Conservation (phyloP, 495 filamentous ascomycete genomes). For the Annulohypoxylon stygium region DNA sequence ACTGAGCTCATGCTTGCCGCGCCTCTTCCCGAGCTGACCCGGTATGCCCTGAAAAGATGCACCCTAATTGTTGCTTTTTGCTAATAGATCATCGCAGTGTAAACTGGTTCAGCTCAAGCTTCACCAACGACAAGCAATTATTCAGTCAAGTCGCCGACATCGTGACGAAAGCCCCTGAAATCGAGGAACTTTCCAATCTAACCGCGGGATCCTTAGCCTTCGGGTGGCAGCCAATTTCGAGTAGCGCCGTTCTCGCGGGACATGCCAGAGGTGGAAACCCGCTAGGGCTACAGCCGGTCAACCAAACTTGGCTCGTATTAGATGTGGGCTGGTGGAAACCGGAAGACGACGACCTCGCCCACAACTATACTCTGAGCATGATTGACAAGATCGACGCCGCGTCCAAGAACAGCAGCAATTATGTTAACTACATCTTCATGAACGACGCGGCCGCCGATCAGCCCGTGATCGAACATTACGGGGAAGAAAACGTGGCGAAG, state of each 20-base stretch:
- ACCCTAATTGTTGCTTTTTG: background rate
- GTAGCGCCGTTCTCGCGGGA: constrained; percentile 41
- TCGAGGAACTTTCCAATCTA: constrained; percentile 39
- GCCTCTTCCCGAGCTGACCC: constrained; percentile 34
- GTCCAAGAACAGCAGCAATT: constrained; percentile 36
- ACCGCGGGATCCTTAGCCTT: constrained; percentile 49
- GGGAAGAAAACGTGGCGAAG: constrained; percentile 45
- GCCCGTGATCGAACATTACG: constrained; percentile 46
- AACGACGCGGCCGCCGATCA: constrained; percentile 46
- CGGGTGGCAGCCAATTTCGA: constrained; percentile 48
- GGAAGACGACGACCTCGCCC: constrained; percentile 40
- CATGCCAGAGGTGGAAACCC: constrained; percentile 41
- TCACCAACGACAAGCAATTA: constrained; percentile 39
- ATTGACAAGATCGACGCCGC: constrained; percentile 42
- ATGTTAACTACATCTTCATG: constrained; percentile 47
- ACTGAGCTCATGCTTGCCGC: constrained; percentile 39
- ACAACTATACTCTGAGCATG: constrained; percentile 36
- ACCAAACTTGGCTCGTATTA: constrained; percentile 49
- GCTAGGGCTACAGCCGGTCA: constrained; percentile 45
- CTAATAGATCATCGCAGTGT: constrained; percentile 29
- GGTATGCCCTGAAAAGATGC: constrained; percentile 17
- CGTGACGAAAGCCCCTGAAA: constrained; percentile 42
- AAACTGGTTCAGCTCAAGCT: constrained; percentile 48
- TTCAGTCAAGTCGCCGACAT: constrained; percentile 36
- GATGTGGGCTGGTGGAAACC: constrained; percentile 46